Evolutionary conservation across 1,284 basidiomycete genomes (phyloP), one percentile per base, ranked within the genome.

Genomic region (Pulveroboletus sp.): DNA sequence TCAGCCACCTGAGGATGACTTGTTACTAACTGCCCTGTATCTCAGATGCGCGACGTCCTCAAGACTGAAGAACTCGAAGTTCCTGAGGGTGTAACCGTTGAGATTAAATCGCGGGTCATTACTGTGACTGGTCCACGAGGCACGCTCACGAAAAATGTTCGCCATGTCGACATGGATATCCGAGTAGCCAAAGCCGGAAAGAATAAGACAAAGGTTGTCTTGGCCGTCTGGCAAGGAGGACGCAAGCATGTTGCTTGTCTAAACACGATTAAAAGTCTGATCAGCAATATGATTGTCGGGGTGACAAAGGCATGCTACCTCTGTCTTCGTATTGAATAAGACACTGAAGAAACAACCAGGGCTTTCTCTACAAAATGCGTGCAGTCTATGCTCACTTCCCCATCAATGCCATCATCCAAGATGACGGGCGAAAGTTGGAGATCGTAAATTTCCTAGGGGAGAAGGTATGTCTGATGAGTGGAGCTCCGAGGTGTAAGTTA

Each of bases 371-470:
- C 87, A 99, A 99, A 89, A 96, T 98, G 94, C 91, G 93, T 70
- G 83, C 95, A 40, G 97, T 99, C 58, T 99, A 99, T 75, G 97
- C 97, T 71, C 97, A 99, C 84, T 99, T 99, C 84, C 97, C 97
- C 64, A 98, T 99, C 84, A 99, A 99, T 83, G 90, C 93, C 74
- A 98, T 99, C 76, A 94, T 98, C 72, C 87, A 91, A 74, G 88
- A 91, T 45, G 78, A 79, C 66, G 93, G 93, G 57, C 73, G 73
- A 54, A 80, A 87, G 53, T 76, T 98, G 58, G 96, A 99, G 78
- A 99, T 99, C 79, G 89, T 98, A 70, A 99, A 99, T 82, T 99
- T 98, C 82, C 82, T 97, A 74, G 93, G 95, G 66, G 91, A 94
- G 82, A 95, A 96, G 85, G 90, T 90, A 55, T 24, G 75, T 60